These are phyloP conservation scores for Hyaloperonospora brassicae DNA, from an alignment of 352 stramenopile genomes.

Conservation along the genomic window DNA sequence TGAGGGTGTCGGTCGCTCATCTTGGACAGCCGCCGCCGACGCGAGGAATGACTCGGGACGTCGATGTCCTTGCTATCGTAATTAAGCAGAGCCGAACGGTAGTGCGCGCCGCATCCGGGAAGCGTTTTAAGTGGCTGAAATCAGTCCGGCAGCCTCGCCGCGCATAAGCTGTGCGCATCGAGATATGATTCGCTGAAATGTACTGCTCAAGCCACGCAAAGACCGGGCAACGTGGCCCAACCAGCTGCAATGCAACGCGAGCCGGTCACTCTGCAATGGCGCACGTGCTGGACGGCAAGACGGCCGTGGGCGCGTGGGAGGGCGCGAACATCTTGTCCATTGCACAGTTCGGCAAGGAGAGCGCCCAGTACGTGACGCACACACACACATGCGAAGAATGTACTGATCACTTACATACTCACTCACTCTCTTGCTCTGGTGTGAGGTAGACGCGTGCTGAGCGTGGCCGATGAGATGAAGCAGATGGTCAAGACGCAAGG, in stretches of 20 bases:
- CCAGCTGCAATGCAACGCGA: conserved; percentile 4
- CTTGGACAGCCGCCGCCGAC: too few species aligned
- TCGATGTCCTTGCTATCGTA: neutral
- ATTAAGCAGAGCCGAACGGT: conserved; percentile 1
- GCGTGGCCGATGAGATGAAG: conserved; percentile 78
- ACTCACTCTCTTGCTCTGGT: too few species aligned
- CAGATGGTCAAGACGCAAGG: conserved; percentile 67
- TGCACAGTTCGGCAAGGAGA: conserved; percentile 68
- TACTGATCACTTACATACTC: too few species aligned
- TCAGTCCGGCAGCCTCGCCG: too few species aligned
- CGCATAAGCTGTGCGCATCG: neutral
- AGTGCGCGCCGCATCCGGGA: neutral
- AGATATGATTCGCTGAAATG: conserved; percentile 2
- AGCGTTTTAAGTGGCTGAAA: conserved; percentile 3
- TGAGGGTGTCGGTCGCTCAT: conserved; percentile 23
- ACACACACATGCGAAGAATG: too few species aligned
- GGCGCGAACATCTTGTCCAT: conserved; percentile 74
- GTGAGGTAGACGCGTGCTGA: conserved; percentile 51
- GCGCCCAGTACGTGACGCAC: conserved; percentile 41
- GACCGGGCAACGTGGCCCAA: too few species aligned
- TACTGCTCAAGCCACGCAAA: neutral
- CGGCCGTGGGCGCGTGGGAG: conserved; percentile 44
- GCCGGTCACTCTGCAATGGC: conserved; percentile 11
- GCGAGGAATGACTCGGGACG: conserved; percentile 5
- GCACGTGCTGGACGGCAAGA: conserved; percentile 49